phyloP scores from a whole-genome alignment of 2,329 filamentous ascomycete genomes.

The Pseudogymnoascus verrucosus region DNA sequence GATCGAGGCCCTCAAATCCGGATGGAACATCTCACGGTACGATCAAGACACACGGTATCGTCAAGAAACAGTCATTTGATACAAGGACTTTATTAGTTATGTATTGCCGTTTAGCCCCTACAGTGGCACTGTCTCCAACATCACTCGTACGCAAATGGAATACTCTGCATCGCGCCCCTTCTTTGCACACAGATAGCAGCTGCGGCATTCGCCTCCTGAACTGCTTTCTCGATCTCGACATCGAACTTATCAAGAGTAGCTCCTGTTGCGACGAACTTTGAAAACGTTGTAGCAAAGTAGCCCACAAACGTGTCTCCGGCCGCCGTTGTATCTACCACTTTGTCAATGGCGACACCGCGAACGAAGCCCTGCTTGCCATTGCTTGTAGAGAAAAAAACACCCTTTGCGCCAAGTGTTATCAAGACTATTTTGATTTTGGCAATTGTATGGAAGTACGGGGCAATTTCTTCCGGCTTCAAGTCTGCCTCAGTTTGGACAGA shows the following conservation, averaged over 20 bases:
- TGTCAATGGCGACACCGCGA: slow-evolving; percentile 8
- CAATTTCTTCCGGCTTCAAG: slow-evolving; percentile 8
- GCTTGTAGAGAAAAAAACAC: slow-evolving; percentile 12
- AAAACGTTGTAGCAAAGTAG: slow-evolving; percentile 5
- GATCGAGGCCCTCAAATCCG: slow-evolving; percentile 3
- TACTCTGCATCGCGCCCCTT: slow-evolving; percentile 7
- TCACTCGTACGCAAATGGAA: slow-evolving; percentile 6
- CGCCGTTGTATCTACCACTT: slow-evolving; percentile 15
- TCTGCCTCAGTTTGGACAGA: background rate
- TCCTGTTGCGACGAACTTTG: slow-evolving; percentile 6
- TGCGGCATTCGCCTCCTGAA: slow-evolving; percentile 4
- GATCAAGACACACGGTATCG: background rate
- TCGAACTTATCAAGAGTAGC: slow-evolving; percentile 2
- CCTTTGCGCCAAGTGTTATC: slow-evolving; percentile 13
- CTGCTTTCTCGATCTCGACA: slow-evolving; percentile 4
- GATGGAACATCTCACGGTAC: slow-evolving; percentile 1
- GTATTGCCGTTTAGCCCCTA: no score
- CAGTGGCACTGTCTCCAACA: no score
- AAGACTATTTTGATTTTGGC: slow-evolving; percentile 10
- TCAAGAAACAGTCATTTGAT: background rate
- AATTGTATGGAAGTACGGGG: slow-evolving; percentile 1
- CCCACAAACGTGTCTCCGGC: slow-evolving; percentile 16
- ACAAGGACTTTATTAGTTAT: background rate
- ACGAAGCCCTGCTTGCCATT: slow-evolving; percentile 5
- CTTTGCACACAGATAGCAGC: slow-evolving; percentile 8